Evolutionary conservation across 306 rosid genomes (phyloP).

Genomic region (Geum urbanum): DNA sequence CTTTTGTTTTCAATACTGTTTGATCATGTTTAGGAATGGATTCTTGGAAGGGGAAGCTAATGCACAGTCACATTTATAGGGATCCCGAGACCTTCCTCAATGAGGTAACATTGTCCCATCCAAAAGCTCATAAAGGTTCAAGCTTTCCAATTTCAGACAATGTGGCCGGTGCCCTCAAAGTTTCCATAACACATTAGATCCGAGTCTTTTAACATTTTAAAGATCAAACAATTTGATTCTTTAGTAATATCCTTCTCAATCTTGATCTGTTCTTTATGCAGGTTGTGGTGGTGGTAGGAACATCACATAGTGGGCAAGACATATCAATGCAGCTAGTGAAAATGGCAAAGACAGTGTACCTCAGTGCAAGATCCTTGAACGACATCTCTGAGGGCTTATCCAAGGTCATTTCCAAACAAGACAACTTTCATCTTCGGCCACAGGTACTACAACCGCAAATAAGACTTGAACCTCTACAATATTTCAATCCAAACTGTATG

Average conservation of each 20-base stretch:
- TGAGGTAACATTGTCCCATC: slow-evolving; percentile 41
- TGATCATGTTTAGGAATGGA: slow-evolving; percentile 59
- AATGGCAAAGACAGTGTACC: slow-evolving; percentile 67
- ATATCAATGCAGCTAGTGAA: slow-evolving; percentile 74
- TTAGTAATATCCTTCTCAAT: no score
- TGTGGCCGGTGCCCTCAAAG: neutral
- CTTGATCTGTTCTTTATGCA: slow-evolving; percentile 12
- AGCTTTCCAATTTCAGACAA: neutral
- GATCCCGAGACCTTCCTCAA: slow-evolving; percentile 64
- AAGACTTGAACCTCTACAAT: neutral
- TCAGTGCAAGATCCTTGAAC: slow-evolving; percentile 60
- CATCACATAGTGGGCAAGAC: slow-evolving; percentile 83
- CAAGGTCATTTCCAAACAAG: slow-evolving; percentile 68
- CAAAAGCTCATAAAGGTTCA: neutral
- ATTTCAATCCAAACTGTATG: neutral
- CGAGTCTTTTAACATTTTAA: neutral
- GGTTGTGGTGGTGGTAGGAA: slow-evolving; percentile 85
- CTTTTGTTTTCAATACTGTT: slow-evolving; percentile 1
- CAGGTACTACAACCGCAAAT: slow-evolving; percentile 39
- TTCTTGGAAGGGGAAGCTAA: slow-evolving; percentile 77
- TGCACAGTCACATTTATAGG: slow-evolving; percentile 85
- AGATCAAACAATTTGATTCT: no score
- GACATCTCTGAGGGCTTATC: slow-evolving; percentile 60
- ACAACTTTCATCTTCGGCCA: slow-evolving; percentile 63
- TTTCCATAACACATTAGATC: neutral